Conservation (phyloP, 805 yeast genomes). For the Tetrapisispora taiwanensis region DNA sequence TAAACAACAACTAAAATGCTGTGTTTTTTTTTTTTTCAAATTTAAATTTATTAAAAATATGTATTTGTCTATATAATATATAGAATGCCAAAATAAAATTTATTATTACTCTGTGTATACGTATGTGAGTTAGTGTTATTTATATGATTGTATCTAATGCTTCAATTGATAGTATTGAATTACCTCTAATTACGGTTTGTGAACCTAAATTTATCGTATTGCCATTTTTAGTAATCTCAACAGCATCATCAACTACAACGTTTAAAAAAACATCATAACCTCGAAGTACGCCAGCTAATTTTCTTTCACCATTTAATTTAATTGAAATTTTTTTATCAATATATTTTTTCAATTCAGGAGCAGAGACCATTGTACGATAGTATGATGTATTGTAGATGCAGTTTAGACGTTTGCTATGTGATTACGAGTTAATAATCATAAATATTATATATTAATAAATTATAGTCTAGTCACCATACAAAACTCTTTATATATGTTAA, state of each 20-base stretch:
- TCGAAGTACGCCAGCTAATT: conserved; percentile 66
- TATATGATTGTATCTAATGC: conserved; percentile 20
- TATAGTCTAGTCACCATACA: too few species aligned
- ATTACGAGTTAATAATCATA: too few species aligned
- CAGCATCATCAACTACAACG: conserved; percentile 59
- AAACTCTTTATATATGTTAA: too few species aligned
- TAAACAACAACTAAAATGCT: too few species aligned
- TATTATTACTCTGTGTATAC: too few species aligned
- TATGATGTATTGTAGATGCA: background rate
- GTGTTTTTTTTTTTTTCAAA: too few species aligned
- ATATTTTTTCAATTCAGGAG: conserved; percentile 55
- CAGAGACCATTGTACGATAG: conserved; percentile 39
- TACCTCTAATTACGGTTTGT: conserved; percentile 60
- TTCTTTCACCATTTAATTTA: conserved; percentile 69
- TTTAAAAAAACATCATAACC: conserved; percentile 82
- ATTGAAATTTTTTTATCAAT: conserved; percentile 67
- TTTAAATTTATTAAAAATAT: too few species aligned
- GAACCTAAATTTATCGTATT: conserved; percentile 53
- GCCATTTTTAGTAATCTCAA: conserved; percentile 46
- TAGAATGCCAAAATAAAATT: too few species aligned
- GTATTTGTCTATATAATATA: too few species aligned
- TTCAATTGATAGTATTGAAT: conserved; percentile 65
- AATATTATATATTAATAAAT: too few species aligned
- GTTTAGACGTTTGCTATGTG: too few species aligned
- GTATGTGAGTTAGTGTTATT: background rate